A percentile compares a stretch with the other conserved stretches of the same genome.
These are phyloP conservation scores for Pleurotus pulmonarius DNA, from an alignment of 768 basidiomycete genomes.

Conservation along the genomic window DNA sequence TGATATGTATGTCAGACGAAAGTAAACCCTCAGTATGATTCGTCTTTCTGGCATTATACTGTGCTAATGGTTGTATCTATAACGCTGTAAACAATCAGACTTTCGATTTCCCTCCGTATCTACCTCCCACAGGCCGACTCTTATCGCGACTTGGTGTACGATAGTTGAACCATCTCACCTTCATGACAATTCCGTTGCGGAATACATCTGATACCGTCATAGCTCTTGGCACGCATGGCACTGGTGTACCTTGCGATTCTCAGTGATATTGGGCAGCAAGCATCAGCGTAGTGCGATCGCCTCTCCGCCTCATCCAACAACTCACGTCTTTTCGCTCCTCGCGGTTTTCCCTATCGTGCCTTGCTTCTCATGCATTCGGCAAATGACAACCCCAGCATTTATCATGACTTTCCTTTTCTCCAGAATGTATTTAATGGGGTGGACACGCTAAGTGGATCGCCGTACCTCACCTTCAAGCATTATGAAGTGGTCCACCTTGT, in stretches of 20 bases:
- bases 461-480: not conserved
- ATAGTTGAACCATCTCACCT: too few relatives aligned
- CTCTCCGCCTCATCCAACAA: not conserved
- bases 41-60: not conserved
- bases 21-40: conserved; percentile 1
- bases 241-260: too few relatives aligned
- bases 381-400: not conserved
- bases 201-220: too few relatives aligned
- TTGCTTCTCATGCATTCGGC: not conserved
- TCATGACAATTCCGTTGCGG: too few relatives aligned
- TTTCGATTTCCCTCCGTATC: too few relatives aligned
- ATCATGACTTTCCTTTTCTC: not conserved
- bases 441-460: not conserved
- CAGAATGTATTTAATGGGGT: not conserved
- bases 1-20: not conserved
- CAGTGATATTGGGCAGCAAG: not conserved
- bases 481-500: conserved; percentile 7
- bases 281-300: not conserved
- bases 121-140: too few relatives aligned
- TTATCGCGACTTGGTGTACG: too few relatives aligned
- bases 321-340: not conserved
- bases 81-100: too few relatives aligned
- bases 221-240: too few relatives aligned
- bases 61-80: not conserved
- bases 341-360: not conserved